Evolutionary conservation across 2,329 filamentous ascomycete genomes (phyloP).

Genomic region (Colletotrichum sojae): DNA sequence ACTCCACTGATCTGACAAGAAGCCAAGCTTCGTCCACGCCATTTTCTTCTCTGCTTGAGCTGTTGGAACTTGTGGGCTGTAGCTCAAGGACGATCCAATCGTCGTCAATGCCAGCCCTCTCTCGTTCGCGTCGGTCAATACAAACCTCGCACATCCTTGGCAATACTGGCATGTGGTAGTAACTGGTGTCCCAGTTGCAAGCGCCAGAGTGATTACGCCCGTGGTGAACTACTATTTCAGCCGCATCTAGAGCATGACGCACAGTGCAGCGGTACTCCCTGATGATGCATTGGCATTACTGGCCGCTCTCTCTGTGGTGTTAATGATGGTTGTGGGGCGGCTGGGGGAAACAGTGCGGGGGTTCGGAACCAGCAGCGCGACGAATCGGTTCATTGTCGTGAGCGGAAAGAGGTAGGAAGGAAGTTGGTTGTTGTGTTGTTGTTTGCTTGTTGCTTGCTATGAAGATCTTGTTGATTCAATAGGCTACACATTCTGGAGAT

Average conservation of each 20-base stretch:
- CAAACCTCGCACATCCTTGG: background rate
- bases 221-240: background rate
- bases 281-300: background rate
- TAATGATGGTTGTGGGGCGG: background rate
- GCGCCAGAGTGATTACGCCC: background rate
- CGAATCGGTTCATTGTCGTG: no score
- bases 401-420: no score
- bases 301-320: background rate
- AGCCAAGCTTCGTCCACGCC: background rate
- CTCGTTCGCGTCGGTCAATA: background rate
- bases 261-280: background rate
- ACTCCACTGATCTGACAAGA: background rate
- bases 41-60: background rate
- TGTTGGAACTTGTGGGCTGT: background rate
- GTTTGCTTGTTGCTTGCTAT: no score
- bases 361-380: background rate
- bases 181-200: background rate
- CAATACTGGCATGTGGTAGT: background rate
- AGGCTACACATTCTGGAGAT: no score
- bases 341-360: background rate
- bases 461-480: no score
- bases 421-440: no score
- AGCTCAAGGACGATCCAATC: background rate
- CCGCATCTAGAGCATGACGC: background rate
- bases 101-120: background rate